Evolutionary conservation across 768 basidiomycete genomes (phyloP), one percentile per base, ranked within the genome.

Genomic region (Suillus americanus): DNA sequence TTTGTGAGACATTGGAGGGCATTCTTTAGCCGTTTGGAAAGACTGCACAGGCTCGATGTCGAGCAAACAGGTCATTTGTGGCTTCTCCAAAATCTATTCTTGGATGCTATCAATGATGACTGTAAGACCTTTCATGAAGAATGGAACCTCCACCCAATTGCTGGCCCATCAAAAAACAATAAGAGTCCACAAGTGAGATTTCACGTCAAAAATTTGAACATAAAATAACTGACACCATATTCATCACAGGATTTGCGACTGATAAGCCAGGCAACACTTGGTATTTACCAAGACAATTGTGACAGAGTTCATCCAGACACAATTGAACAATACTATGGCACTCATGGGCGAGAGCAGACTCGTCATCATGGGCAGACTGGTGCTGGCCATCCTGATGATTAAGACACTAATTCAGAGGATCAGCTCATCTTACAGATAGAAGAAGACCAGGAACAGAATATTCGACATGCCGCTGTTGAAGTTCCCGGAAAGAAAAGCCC

Each of bases 11-110:
- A 30, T 14, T 85, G 83, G 83, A 45, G 73, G 1, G 80, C 77
- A 0, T 83, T 84, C 64, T 85, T 85, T 48, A 67, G 54, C 0
- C 67, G 70, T 0, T 72, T 84, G 0, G 81, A 82, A 50, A 13
- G 62, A 0, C 59, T 73, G 2, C 81, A 84, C 64, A 16, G 51
- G 2, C 74, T 85, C 0, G 70, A 84, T 54, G 23, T 62, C 0
- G 59, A 64, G 0, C 69, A 81, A 25, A 63, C 72, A 0, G 13
- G 61, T 14, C 82, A 84, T 64, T 65, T 81, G 0, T 84, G 83
- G 83, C 71, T 85, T 0, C 68, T 85, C 0, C 80, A 83, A 30
- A 30, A 38, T 40, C 69, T 84, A 0, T 84, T 83, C 64, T 73
- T 84, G 0, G 62, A 70, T 2, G 41, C 41, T 0, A 75, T 84